phyloP scores from a whole-genome alignment of 495 filamentous ascomycete genomes.

The Immersiella caudata region DNA sequence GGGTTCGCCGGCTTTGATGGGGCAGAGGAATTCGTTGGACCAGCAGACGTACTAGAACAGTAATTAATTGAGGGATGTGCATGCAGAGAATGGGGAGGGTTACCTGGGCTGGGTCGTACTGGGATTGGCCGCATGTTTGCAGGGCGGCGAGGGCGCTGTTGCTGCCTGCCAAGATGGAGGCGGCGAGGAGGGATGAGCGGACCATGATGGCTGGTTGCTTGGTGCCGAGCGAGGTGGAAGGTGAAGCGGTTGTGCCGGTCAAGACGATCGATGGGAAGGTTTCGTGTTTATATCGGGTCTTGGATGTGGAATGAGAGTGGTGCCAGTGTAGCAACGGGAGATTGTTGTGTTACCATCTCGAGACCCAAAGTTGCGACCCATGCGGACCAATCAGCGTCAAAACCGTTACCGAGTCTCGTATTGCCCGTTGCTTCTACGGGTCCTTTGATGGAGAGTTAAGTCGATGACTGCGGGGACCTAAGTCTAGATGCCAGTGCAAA shows the following conservation, averaged over 20 bases:
- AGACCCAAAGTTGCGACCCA: background rate
- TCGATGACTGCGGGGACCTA: background rate
- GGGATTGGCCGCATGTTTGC: constrained; percentile 30
- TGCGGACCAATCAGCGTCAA: background rate
- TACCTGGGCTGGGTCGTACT: constrained; percentile 38
- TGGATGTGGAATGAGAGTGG: background rate
- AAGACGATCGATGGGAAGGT: background rate
- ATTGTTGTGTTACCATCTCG: background rate
- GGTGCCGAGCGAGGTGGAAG: background rate
- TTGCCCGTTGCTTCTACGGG: background rate
- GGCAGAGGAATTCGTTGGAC: constrained; percentile 36
- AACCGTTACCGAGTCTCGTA: constrained; percentile 5
- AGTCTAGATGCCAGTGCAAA: background rate
- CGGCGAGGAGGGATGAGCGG: constrained; percentile 21
- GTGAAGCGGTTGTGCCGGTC: background rate
- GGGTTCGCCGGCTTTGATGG: constrained; percentile 35
- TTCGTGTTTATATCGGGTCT: background rate
- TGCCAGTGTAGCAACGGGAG: background rate
- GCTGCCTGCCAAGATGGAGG: constrained; percentile 23
- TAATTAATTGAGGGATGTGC: background rate
- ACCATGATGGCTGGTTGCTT: constrained; percentile 23
- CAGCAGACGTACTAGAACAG: constrained; percentile 40
- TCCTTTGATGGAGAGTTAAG: background rate
- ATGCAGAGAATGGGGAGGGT: background rate
- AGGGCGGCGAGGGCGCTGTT: constrained; percentile 23